These are phyloP conservation scores for Apiotrichum brassicae DNA, from an alignment of 1,284 basidiomycete species.

Conservation along the genomic window DNA sequence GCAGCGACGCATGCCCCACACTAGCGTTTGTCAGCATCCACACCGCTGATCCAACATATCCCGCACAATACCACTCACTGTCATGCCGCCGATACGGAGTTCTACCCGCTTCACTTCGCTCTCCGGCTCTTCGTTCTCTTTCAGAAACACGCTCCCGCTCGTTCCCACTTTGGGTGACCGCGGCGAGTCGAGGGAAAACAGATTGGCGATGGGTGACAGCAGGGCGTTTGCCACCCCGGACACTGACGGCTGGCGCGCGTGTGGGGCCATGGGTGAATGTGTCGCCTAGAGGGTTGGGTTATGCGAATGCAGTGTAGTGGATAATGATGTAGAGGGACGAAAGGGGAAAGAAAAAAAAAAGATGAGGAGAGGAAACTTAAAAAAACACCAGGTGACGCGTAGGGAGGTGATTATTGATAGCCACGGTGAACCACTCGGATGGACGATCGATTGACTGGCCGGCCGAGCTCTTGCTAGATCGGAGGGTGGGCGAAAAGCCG, in stretches of 20 bases:
- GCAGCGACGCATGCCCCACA: constrained; percentile 54
- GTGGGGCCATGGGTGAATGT: not conserved
- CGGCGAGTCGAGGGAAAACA: constrained; percentile 4
- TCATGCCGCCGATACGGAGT: constrained; percentile 46
- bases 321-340: too few relatives aligned
- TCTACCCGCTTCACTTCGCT: constrained; percentile 33
- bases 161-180: not conserved
- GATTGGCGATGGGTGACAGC: constrained; percentile 10
- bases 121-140: constrained; percentile 7
- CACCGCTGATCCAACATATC: too few relatives aligned
- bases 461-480: too few relatives aligned
- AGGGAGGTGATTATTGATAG: too few relatives aligned
- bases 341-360: too few relatives aligned
- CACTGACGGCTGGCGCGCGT: constrained; percentile 7
- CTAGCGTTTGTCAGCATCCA: constrained; percentile 17
- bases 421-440: too few relatives aligned
- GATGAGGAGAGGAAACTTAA: too few relatives aligned
- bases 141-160: not conserved
- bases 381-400: too few relatives aligned
- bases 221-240: constrained; percentile 10
- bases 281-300: too few relatives aligned
- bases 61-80: constrained; percentile 24
- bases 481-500: too few relatives aligned
- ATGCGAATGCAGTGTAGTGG: too few relatives aligned
- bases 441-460: too few relatives aligned